These are phyloP conservation scores for Pythium phragmiticola DNA, from an alignment of 352 stramenopile species.

Conservation along the genomic window DNA sequence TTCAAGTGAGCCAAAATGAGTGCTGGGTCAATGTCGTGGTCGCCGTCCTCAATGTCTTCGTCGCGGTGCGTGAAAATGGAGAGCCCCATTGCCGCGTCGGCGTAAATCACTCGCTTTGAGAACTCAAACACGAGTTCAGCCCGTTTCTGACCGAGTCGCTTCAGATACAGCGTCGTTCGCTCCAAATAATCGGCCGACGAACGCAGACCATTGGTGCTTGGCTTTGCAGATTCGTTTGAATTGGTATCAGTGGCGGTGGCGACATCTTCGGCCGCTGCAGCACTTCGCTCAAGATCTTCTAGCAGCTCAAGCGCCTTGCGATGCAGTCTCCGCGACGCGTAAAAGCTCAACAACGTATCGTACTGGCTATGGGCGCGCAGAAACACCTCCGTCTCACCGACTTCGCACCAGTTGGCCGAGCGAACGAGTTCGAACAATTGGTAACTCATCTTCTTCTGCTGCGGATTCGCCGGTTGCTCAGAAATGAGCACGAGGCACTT, in stretches of 20 bases:
- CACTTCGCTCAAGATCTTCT: constrained; percentile 70
- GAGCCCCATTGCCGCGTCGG: constrained; percentile 53
- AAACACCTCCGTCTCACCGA: constrained; percentile 76
- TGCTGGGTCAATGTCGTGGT: constrained; percentile 66
- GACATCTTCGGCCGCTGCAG: constrained; percentile 19
- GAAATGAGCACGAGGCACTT: constrained; percentile 77
- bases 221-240: background rate
- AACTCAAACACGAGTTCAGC: constrained; percentile 80
- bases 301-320: constrained; percentile 79
- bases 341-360: constrained; percentile 66
- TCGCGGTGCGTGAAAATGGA: constrained; percentile 79
- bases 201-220: constrained; percentile 20
- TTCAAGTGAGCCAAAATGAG: constrained; percentile 69
- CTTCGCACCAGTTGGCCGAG: constrained; percentile 59
- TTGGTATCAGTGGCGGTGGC: no score
- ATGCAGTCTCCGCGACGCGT: constrained; percentile 65
- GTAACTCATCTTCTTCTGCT: constrained; percentile 35
- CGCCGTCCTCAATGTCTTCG: constrained; percentile 32
- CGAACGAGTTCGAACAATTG: constrained; percentile 58
- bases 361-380: constrained; percentile 64
- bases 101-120: constrained; percentile 62
- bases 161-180: constrained; percentile 66
- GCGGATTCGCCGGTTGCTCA: constrained; percentile 34
- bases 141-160: constrained; percentile 58
- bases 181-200: constrained; percentile 53